Evolutionary conservation across 345 rosid species (phyloP), one percentile per base, ranked within the genome.

Genomic region (Lepidium didymum): DNA sequence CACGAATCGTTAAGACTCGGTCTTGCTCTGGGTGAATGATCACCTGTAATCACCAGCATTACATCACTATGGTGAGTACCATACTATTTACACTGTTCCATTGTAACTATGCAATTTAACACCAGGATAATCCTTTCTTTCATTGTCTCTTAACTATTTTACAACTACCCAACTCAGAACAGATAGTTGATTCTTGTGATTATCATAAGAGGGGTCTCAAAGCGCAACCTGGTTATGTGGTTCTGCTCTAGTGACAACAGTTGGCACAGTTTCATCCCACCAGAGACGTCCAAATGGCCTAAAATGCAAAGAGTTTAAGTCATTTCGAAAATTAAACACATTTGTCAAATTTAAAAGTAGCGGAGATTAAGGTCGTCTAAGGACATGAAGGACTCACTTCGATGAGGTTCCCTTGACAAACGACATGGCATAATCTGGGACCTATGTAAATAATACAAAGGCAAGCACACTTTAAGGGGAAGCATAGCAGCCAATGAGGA

Each of bases 261-360:
- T 92, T 10, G 92, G 78, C 5, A 89, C 96, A 1, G 83, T 92
- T 52, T 87, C 92, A 59, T 92, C 96, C 98, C 91, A 87, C 96
- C 92, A 92, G 16, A 87, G 70, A 16, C 95, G 91, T 42, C 79
- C 98, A 51, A 92, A 92, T 0, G 92, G 92, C 57, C 96, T 89
- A 29, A 27, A 65, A 23, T 19, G 21, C 21, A 19, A 21, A 21
- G 23, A 21, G 29, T 15, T 47, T 52, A 36, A 2, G 40, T 51
- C 15, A 47, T 54, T 60, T 37, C 7, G 34, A 16, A 68, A 19
- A 11, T 11, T 6, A 19, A 13, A 35, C 34, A 14, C 15, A 38
- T 11, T 42, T 33, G 9, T 14, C 25, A 41, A 58, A 42, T 40
- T 40, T 14, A 37, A 44, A 57, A 38, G 4, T 14, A 1, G 15